phyloP scores from a whole-genome alignment of 495 filamentous ascomycete species.

The Lasiosphaeris hirsuta region DNA sequence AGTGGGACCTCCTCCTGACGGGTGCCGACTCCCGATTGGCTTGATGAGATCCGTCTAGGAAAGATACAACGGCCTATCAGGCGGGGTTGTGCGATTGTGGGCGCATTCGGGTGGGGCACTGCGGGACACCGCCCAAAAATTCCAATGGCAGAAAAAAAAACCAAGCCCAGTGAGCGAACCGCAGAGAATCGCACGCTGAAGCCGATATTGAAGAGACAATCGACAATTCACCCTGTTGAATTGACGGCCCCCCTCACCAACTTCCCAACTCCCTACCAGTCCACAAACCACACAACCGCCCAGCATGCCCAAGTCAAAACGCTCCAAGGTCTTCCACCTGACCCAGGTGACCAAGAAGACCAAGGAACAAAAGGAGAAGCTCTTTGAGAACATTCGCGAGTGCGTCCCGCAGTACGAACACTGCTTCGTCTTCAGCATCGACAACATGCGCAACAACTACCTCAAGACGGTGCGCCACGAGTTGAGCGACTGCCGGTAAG shows the following conservation, averaged over 20 bases:
- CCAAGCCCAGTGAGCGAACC: not conserved
- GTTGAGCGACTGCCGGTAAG: constrained; percentile 78
- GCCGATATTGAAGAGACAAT: too few species aligned
- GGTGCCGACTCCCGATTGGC: too few species aligned
- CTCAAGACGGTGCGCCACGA: constrained; percentile 86
- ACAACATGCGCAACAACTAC: constrained; percentile 99
- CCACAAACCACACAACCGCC: not conserved
- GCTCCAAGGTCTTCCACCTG: constrained; percentile 79
- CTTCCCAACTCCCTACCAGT: too few species aligned
- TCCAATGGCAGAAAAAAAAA: constrained; percentile 22
- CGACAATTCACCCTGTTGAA: too few species aligned
- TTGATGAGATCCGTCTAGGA: not conserved
- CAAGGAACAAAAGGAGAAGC: constrained; percentile 78
- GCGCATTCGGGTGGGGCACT: too few species aligned
- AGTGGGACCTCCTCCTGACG: too few species aligned
- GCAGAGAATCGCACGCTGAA: too few species aligned
- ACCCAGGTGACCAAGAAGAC: constrained; percentile 89
- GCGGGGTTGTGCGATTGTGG: not conserved
- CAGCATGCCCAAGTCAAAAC: constrained; percentile 95
- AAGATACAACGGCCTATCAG: constrained; percentile 5
- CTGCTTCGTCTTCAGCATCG: constrained; percentile 87
- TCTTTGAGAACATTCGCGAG: constrained; percentile 85
- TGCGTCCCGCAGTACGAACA: constrained; percentile 80
- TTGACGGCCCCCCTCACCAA: too few species aligned
- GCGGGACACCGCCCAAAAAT: constrained; percentile 24